A percentile compares a stretch with the other conserved stretches of the same genome.
Conservation (phyloP, 2,329 filamentous ascomycete genomes). For the Aphanocladium album region DNA sequence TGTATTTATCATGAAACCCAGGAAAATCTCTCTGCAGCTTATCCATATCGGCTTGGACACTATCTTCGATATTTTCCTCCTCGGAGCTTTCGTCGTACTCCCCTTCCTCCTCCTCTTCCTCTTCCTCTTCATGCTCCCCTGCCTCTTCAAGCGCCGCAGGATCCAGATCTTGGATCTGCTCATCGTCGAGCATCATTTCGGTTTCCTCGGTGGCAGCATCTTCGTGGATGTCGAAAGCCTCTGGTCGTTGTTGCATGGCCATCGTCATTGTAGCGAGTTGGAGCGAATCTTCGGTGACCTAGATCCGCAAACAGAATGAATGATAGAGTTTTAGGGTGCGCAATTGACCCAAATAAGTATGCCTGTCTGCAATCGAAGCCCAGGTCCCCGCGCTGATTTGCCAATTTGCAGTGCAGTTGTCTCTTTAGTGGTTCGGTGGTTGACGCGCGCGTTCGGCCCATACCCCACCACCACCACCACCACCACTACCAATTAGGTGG, state of each 20-base stretch:
- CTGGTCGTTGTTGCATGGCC: slow-evolving; percentile 21
- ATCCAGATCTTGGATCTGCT: slow-evolving; percentile 24
- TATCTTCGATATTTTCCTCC: slow-evolving; percentile 60
- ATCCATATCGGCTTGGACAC: slow-evolving; percentile 79
- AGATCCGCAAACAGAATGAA: slow-evolving; percentile 9
- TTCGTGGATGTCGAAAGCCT: slow-evolving; percentile 45
- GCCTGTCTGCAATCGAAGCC: neutral
- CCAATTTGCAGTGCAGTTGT: neutral
- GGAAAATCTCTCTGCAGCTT: slow-evolving; percentile 77
- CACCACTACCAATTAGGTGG: slow-evolving; percentile 3
- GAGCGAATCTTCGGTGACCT: slow-evolving; percentile 5
- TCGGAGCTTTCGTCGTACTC: slow-evolving; percentile 44
- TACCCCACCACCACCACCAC: slow-evolving; percentile 6
- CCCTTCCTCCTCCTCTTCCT: slow-evolving; percentile 33
- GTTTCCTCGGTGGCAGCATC: slow-evolving; percentile 47
- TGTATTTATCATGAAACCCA: slow-evolving; percentile 77
- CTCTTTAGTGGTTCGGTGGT: neutral
- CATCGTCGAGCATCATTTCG: slow-evolving; percentile 43
- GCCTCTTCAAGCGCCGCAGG: slow-evolving; percentile 22
- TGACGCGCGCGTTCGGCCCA: slow-evolving; percentile 2
- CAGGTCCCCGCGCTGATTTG: neutral
- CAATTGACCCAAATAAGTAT: neutral
- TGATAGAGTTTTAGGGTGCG: neutral
- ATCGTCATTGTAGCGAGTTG: slow-evolving; percentile 19
- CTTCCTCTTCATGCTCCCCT: slow-evolving; percentile 25